phyloP scores from a whole-genome alignment of 148 eudicot genomes.

The Cornus kousa region DNA sequence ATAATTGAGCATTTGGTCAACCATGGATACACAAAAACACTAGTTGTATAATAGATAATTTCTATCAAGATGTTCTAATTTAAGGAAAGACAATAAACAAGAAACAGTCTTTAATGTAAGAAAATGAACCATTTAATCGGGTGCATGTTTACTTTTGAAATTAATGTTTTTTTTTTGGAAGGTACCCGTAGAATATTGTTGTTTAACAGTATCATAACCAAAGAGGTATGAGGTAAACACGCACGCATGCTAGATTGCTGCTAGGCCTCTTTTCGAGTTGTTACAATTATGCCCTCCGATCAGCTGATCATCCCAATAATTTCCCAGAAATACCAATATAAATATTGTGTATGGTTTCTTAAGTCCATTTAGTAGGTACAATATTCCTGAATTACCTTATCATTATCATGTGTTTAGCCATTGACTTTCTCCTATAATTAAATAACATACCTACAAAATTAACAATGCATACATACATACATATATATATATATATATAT shows the following conservation, averaged over 20 bases:
- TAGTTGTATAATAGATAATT: not conserved
- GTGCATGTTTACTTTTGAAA: too few relatives aligned
- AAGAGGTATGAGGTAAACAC: not conserved
- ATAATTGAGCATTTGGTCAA: slow-evolving; percentile 10
- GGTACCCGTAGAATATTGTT: not conserved
- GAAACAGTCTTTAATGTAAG: not conserved
- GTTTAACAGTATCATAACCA: not conserved
- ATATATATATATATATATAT: too few relatives aligned
- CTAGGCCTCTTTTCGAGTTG: not conserved
- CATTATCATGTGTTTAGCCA: not conserved
- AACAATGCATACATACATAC: not conserved
- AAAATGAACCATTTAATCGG: not conserved
- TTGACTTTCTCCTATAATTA: not conserved
- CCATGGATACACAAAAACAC: not conserved
- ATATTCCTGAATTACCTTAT: not conserved
- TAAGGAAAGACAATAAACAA: too few relatives aligned
- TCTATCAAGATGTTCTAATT: not conserved
- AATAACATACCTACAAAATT: too few relatives aligned
- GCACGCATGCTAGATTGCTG: not conserved
- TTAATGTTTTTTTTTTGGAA: too few relatives aligned
- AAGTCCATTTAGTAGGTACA: not conserved
- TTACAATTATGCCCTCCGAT: not conserved
- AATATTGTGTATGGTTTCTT: not conserved
- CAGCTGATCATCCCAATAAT: not conserved
- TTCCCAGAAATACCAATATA: not conserved